phyloP scores from a whole-genome alignment of 176 grass and related monocot species.

The Puccinellia tenuiflora region DNA sequence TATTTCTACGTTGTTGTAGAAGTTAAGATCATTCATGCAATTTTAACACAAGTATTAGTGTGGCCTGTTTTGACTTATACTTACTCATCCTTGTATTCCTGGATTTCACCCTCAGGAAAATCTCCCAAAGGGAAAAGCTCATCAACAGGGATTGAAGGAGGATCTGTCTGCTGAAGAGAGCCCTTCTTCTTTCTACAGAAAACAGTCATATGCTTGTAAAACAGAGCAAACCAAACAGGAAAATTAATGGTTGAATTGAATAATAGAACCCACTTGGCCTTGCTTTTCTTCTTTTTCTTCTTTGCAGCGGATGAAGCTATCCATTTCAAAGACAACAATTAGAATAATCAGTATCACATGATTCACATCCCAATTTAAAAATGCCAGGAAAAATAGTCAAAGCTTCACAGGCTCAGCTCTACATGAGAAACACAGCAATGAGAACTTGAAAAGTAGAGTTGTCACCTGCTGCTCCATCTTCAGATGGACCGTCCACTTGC shows the following conservation, averaged over 20 bases:
- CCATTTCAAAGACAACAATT: constrained; percentile 16
- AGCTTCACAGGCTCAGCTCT: not conserved
- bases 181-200: constrained; percentile 78
- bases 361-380: not conserved
- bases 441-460: constrained; percentile 21
- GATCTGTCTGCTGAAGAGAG: constrained; percentile 71
- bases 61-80: constrained; percentile 2
- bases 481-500: constrained; percentile 36
- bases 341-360: not conserved
- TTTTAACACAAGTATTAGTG: not conserved
- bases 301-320: constrained; percentile 38
- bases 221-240: constrained; percentile 15
- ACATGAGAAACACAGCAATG: not conserved
- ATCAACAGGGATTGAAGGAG: constrained; percentile 83
- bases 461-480: constrained; percentile 50
- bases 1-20: not conserved
- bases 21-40: not conserved
- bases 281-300: constrained; percentile 91
- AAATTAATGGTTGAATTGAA: constrained; percentile 7
- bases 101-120: constrained; percentile 87
- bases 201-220: not conserved
- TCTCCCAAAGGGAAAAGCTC: constrained; percentile 84
- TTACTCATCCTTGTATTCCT: constrained; percentile 85
- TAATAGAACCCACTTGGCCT: constrained; percentile 49
- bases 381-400: constrained; percentile 10